These are phyloP conservation scores for Trichoderma asperelloides DNA, from an alignment of 495 filamentous ascomycete genomes.

Conservation along the genomic window DNA sequence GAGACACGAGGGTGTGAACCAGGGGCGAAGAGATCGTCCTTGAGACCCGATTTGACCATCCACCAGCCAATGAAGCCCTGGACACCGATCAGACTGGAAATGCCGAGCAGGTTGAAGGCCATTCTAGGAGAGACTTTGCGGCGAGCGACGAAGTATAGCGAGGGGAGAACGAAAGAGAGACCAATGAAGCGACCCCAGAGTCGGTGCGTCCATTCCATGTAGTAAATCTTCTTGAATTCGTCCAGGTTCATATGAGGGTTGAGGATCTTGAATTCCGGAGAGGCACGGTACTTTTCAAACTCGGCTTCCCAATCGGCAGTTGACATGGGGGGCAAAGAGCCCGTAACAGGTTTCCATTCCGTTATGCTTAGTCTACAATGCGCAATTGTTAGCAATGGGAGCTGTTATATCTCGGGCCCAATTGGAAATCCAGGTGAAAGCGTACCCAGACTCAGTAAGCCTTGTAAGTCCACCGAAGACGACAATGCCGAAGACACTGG, in stretches of 20 bases:
- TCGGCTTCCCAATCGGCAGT: conserved; percentile 76
- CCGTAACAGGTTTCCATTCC: conserved; percentile 97
- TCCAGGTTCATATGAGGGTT: conserved; percentile 85
- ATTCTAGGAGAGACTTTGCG: conserved; percentile 71
- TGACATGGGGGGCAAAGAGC: conserved; percentile 76
- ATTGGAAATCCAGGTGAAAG: conserved; percentile 7
- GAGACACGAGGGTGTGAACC: conserved; percentile 85
- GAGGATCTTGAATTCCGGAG: conserved; percentile 82
- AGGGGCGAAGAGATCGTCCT: conserved; percentile 86
- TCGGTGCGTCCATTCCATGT: conserved; percentile 97
- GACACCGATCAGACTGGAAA: conserved; percentile 82
- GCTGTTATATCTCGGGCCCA: not conserved
- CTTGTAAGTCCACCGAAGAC: conserved; percentile 89
- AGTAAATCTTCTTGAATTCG: conserved; percentile 98
- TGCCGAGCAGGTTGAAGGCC: conserved; percentile 68
- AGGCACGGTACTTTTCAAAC: conserved; percentile 82
- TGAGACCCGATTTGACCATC: conserved; percentile 96
- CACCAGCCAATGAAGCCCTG: conserved; percentile 97
- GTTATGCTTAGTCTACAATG: conserved; percentile 82
- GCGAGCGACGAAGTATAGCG: conserved; percentile 77
- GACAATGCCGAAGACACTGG: conserved; percentile 91
- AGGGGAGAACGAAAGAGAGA: conserved; percentile 77
- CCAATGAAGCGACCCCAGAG: conserved; percentile 94
- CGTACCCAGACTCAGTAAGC: conserved; percentile 90
- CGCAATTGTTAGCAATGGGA: conserved; percentile 2